Base-by-base conservation (phyloP, 495 filamentous ascomycete genomes). In the Annulohypoxylon nitens region DNA sequence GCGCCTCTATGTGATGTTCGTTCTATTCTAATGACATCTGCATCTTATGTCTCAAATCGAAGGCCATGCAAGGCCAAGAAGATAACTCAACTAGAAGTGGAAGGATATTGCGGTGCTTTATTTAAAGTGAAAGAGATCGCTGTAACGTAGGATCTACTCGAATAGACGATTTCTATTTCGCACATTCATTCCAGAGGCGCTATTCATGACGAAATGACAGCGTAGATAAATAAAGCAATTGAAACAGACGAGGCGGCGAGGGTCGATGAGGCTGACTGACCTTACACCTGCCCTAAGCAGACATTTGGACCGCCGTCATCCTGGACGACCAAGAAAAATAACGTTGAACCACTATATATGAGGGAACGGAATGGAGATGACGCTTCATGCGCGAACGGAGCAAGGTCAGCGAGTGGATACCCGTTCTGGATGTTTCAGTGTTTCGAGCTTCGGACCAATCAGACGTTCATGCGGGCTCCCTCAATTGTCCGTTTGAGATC, bases 361-460 rank as follows among this genome's bases (percentile, higher is more conserved):
- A 74, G 55, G 55, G 61, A 37, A 51, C 34, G 66, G 62, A 18
- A 66, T 70, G 73, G 68, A 61, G 64, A 72, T 75, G 73, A 72
- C 55, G 63, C 30, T 75, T 64, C 36, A 75, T 70, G 72, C 67
- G 72, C 63, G 72, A 63, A 26, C 61, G 2, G 30, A 33, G 37
- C 26, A 60, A 68, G 45, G 53, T 33, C 23, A 12, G 48, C 7
- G 9, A 11, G 66, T 50, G 55, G 43, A 61, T 16, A 34, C 59
- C 45, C 25, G 48, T 68, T 18, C 39, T 54, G 45, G 54, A 67
- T 75, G 73, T 75, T 75, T 75, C 73, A 72, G 51, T 61, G 72
- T 75, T 75, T 75, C 72, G 36, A 75, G 14, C 12, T 62, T 39
- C 5, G 20, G 45, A 41, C 73, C 73, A 75, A 75, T 75, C 18